Evolutionary conservation across 148 eudicot species (phyloP), one percentile per base, ranked within the genome.

Genomic region (Nepenthes mirabilis): DNA sequence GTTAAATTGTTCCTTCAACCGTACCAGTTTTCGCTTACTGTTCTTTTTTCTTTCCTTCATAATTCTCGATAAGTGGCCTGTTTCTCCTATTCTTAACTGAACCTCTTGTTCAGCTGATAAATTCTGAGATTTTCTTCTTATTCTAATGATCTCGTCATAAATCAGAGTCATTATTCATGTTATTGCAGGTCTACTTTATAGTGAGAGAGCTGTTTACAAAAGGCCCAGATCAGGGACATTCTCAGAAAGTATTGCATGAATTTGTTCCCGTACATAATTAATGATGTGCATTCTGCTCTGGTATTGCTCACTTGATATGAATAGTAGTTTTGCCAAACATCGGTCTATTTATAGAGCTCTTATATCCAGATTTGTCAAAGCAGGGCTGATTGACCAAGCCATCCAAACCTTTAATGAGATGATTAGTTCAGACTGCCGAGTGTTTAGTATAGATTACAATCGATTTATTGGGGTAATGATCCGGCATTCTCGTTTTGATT

Each of bases 401-500:
- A 72, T 89, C 80, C 77, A 82, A 47, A 76, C 82, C 64, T 94
- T 89, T 63, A 89, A 94, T 53, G 83, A 94, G 78, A 89, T 94
- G 99, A 67, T 91, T 60, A 75, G 74, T 33, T 80, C 99, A 34
- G 75, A 86, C 47, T 94, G 97, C 49, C 77, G 91, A 23, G 82
- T 89, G 13, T 89, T 89, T 61, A 81, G 91, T 49, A 70, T 85
- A 33, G 99, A 94, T 68, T 94, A 94, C 66, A 89, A 94, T 60
- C 75, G 97, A 13, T 79, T 94, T 47, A 82, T 94, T 14, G 99
- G 99, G 6, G 99, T 94, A 14, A 72, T 94, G 47, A 75, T 94
- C 47, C 68, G 67, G 56, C 79, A 89, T 59, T 83, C 78, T 23
- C 86, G 80, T 59, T 81, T 94, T 60, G 86, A 84, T 59, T 66